phyloP scores from a whole-genome alignment of 768 basidiomycete genomes.

The Lactarius psammicola region DNA sequence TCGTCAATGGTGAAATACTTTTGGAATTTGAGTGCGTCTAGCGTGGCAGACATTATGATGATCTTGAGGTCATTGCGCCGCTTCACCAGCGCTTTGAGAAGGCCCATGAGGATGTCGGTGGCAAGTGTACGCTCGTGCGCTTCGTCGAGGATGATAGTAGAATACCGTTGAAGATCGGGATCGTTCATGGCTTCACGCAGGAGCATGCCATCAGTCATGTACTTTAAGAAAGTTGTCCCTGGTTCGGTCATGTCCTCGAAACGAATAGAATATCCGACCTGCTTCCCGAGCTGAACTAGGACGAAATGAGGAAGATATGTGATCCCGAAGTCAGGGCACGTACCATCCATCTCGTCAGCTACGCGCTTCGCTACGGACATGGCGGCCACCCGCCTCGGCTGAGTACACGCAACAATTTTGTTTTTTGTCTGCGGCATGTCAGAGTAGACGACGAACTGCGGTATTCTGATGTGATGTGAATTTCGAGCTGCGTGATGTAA shows the following conservation, averaged over 20 bases:
- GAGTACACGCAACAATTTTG: conserved; percentile 94
- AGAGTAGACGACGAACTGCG: conserved; percentile 92
- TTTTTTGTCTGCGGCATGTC: conserved; percentile 89
- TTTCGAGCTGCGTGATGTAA: background rate
- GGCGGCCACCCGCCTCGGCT: conserved; percentile 93
- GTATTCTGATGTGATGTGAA: conserved; percentile 60
- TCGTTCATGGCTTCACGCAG: conserved; percentile 99
- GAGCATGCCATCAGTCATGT: conserved; percentile 99
- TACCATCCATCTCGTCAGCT: conserved; percentile 98
- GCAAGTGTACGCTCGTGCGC: conserved; percentile 98
- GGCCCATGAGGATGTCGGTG: conserved; percentile 97
- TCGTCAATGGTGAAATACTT: conserved; percentile 72
- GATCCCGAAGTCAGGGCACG: conserved; percentile 35
- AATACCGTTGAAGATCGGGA: conserved; percentile 82
- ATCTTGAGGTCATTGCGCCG: conserved; percentile 88
- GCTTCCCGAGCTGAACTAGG: conserved; percentile 84
- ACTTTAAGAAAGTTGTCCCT: conserved; percentile 93
- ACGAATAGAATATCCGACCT: conserved; percentile 97
- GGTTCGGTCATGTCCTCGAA: conserved; percentile 96
- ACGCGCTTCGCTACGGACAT: conserved; percentile 99
- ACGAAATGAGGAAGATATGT: conserved; percentile 11
- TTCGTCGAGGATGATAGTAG: conserved; percentile 97
- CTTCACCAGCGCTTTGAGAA: conserved; percentile 82
- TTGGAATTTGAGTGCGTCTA: conserved; percentile 95
- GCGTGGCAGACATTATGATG: conserved; percentile 97